Percentiles rank a stretch among this genome's conserved stretches.
Evolutionary conservation across 2,329 filamentous ascomycete species (phyloP).

Genomic region (Ramularia endophylla): DNA sequence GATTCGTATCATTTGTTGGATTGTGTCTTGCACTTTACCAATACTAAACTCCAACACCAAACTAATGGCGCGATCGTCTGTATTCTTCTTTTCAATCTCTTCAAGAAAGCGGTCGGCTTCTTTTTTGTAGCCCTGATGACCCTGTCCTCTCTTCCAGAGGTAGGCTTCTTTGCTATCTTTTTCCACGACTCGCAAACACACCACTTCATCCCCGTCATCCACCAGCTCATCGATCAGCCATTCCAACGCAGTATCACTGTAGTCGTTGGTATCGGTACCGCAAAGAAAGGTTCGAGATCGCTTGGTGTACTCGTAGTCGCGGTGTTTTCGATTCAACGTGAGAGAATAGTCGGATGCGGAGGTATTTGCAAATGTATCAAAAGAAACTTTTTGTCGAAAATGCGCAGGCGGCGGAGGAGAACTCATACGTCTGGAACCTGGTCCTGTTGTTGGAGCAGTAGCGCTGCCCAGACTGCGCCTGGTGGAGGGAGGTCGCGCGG

Average conservation of each 20-base stretch:
- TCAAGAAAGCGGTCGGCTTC: conserved; percentile 71
- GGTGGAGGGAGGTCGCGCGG: conserved; percentile 22
- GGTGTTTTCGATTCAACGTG: conserved; percentile 78
- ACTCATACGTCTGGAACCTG: conserved; percentile 22
- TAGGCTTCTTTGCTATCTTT: conserved; percentile 65
- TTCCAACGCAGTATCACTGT: conserved; percentile 86
- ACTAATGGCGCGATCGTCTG: conserved; percentile 75
- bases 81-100: conserved; percentile 73
- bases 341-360: conserved; percentile 67
- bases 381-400: conserved; percentile 64
- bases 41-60: conserved; percentile 81
- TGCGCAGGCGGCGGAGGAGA: conserved; percentile 37
- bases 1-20: conserved; percentile 85
- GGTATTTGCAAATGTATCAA: conserved; percentile 65
- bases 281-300: conserved; percentile 85
- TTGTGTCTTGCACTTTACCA: conserved; percentile 83
- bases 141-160: conserved; percentile 38
- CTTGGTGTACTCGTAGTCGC: conserved; percentile 73
- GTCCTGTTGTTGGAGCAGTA: conserved; percentile 8
- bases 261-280: conserved; percentile 83
- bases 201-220: conserved; percentile 88
- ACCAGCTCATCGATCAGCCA: conserved; percentile 90
- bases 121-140: conserved; percentile 56
- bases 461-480: conserved; percentile 10
- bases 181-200: conserved; percentile 83